These are phyloP conservation scores for Ceratopteris richardii DNA, from an alignment of 75 land plant species.

Conservation along the genomic window DNA sequence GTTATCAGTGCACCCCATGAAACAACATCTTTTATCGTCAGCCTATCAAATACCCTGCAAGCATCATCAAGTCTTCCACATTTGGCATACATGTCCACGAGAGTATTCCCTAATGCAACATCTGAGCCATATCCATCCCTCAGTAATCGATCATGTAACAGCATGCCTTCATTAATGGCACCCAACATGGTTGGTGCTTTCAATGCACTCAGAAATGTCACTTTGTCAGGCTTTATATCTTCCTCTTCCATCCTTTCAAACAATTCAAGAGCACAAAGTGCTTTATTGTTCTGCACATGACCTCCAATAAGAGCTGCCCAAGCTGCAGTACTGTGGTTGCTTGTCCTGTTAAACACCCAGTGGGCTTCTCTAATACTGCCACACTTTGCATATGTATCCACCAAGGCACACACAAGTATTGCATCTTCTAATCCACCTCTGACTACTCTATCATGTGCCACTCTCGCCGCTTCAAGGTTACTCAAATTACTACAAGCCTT, in stretches of 20 bases:
- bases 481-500: neutral
- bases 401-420: neutral
- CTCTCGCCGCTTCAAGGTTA: neutral
- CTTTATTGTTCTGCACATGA: constrained; percentile 16
- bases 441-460: neutral
- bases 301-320: constrained; percentile 6
- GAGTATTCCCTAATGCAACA: constrained; percentile 5
- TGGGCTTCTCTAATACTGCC: neutral
- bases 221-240: constrained; percentile 9
- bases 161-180: constrained; percentile 1
- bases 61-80: constrained; percentile 9
- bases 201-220: constrained; percentile 4
- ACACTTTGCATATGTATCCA: constrained; percentile 4
- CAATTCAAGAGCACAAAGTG: constrained; percentile 28
- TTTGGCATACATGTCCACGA: constrained; percentile 12
- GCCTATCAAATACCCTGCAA: neutral
- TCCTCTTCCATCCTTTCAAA: constrained; percentile 33
- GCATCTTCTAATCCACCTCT: neutral
- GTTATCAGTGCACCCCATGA: constrained; percentile 61
- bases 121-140: constrained; percentile 7
- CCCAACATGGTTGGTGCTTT: constrained; percentile 15
- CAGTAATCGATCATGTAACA: constrained; percentile 18
- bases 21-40: constrained; percentile 19
- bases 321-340: neutral
- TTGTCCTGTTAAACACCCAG: neutral